These are phyloP conservation scores for Suillus subluteus DNA, from an alignment of 768 basidiomycete genomes.

Conservation along the genomic window DNA sequence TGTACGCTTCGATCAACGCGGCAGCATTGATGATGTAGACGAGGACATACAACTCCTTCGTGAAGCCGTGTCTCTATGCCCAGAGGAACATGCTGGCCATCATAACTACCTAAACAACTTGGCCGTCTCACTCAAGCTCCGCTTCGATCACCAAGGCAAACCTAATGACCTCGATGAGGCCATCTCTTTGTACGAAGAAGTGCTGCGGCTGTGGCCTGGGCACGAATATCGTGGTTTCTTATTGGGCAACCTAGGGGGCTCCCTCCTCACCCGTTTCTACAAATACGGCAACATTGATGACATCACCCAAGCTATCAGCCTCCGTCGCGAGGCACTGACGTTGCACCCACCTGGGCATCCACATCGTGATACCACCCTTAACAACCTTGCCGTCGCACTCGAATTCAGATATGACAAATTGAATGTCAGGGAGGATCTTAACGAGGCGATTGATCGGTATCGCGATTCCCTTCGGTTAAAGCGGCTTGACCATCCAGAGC, in stretches of 20 bases:
- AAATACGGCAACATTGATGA: slow-evolving; percentile 2
- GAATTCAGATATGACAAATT: too few species aligned
- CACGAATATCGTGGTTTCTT: background rate
- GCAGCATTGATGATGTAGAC: slow-evolving; percentile 13
- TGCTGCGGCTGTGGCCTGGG: background rate
- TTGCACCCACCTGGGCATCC: background rate
- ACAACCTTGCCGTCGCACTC: too few species aligned
- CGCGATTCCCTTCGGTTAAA: too few species aligned
- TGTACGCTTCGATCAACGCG: too few species aligned
- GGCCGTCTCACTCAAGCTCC: slow-evolving; percentile 12
- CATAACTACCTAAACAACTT: slow-evolving; percentile 13
- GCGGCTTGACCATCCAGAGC: too few species aligned
- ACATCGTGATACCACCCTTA: too few species aligned
- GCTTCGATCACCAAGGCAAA: slow-evolving; percentile 16
- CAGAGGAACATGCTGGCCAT: slow-evolving; percentile 14
- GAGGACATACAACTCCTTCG: slow-evolving; percentile 4
- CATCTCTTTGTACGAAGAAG: background rate
- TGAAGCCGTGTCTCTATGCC: slow-evolving; percentile 16
- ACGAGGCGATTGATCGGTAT: too few species aligned
- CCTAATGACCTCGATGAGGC: slow-evolving; percentile 1
- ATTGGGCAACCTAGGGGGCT: slow-evolving; percentile 21
- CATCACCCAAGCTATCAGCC: slow-evolving; percentile 15
- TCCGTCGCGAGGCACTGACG: slow-evolving; percentile 8
- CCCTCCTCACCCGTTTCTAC: slow-evolving; percentile 20
- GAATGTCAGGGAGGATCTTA: too few species aligned